A percentile compares a stretch with the other conserved stretches of the same genome.
Conservation (phyloP, 2,329 filamentous ascomycete genomes). For the Fusarium concolor region DNA sequence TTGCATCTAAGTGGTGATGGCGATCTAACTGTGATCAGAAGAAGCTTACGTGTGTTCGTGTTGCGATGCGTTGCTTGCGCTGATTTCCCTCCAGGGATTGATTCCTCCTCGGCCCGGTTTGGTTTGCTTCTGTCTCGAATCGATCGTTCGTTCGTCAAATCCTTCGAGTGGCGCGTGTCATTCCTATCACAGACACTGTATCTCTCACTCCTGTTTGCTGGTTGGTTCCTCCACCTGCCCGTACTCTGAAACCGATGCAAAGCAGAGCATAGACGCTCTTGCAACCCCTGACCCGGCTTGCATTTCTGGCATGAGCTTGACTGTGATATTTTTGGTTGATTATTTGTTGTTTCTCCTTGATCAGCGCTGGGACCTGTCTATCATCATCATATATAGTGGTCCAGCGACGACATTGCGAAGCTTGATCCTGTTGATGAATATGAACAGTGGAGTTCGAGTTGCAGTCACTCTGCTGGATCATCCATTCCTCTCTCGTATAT, state of each 20-base stretch:
- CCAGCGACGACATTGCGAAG: slow-evolving; percentile 12
- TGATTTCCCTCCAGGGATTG: slow-evolving; percentile 18
- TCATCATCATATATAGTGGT: slow-evolving; percentile 36
- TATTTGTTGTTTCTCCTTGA: slow-evolving; percentile 20
- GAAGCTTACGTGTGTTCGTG: slow-evolving; percentile 38
- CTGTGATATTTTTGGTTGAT: slow-evolving; percentile 22
- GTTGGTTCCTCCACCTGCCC: slow-evolving; percentile 27
- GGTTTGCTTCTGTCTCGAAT: slow-evolving; percentile 23
- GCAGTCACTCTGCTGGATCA: slow-evolving; percentile 15
- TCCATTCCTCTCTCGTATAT: slow-evolving; percentile 26
- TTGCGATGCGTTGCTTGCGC: no score
- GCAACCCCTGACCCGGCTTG: slow-evolving; percentile 20
- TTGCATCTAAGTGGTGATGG: no score
- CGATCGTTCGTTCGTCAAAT: slow-evolving; percentile 1
- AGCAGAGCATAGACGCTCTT: slow-evolving; percentile 32
- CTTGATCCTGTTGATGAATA: slow-evolving; percentile 12
- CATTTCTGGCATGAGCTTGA: slow-evolving; percentile 24
- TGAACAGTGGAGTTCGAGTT: slow-evolving; percentile 26
- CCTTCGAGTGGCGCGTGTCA: slow-evolving; percentile 20
- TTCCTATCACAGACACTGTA: slow-evolving; percentile 34
- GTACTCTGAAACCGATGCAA: slow-evolving; percentile 37
- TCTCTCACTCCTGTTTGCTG: slow-evolving; percentile 36
- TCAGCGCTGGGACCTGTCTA: slow-evolving; percentile 29
- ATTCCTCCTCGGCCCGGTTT: slow-evolving; percentile 21
- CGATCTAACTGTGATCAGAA: neutral